phyloP scores from a whole-genome alignment of 1,139 yeast genomes.

The Saccharomycopsis phalli region DNA sequence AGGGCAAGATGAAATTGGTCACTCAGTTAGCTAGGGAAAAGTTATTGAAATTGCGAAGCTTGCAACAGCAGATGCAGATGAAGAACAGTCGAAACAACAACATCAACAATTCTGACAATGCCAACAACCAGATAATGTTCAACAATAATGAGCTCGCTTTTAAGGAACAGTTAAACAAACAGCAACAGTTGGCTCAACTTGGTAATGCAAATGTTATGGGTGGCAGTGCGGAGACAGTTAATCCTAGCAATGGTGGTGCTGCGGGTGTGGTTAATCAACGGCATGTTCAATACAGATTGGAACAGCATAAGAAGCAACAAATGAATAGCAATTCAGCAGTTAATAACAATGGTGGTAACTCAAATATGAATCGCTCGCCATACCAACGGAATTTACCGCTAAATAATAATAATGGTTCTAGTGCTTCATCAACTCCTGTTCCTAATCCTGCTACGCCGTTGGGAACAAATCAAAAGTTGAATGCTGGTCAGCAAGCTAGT shows the following conservation, averaged over 20 bases:
- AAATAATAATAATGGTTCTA: slow-evolving; percentile 3
- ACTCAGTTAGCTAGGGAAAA: slow-evolving; percentile 11
- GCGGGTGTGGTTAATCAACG: slow-evolving; percentile 15
- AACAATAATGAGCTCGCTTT: slow-evolving; percentile 2
- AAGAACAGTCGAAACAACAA: background rate
- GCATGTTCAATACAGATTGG: slow-evolving; percentile 18
- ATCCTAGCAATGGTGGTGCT: slow-evolving; percentile 10
- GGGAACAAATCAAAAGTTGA: slow-evolving; percentile 6
- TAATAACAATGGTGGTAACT: background rate
- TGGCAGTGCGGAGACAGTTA: slow-evolving; percentile 8
- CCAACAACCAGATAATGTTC: slow-evolving; percentile 1
- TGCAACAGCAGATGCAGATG: slow-evolving; percentile 2
- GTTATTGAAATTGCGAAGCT: slow-evolving; percentile 7
- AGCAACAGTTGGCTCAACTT: background rate
- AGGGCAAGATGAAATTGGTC: slow-evolving; percentile 10
- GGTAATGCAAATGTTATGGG: background rate
- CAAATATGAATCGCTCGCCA: slow-evolving; percentile 5
- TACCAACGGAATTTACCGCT: slow-evolving; percentile 3
- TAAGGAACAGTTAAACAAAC: slow-evolving; percentile 7
- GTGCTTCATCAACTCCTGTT: slow-evolving; percentile 3
- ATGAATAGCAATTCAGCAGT: background rate
- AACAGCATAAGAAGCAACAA: slow-evolving; percentile 14
- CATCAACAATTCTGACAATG: background rate
- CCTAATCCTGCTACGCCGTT: slow-evolving; percentile 15
- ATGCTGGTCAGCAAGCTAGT: background rate